Evolutionary conservation across 495 filamentous ascomycete species (phyloP).

Genomic region (Aspergillus saccharolyticus): DNA sequence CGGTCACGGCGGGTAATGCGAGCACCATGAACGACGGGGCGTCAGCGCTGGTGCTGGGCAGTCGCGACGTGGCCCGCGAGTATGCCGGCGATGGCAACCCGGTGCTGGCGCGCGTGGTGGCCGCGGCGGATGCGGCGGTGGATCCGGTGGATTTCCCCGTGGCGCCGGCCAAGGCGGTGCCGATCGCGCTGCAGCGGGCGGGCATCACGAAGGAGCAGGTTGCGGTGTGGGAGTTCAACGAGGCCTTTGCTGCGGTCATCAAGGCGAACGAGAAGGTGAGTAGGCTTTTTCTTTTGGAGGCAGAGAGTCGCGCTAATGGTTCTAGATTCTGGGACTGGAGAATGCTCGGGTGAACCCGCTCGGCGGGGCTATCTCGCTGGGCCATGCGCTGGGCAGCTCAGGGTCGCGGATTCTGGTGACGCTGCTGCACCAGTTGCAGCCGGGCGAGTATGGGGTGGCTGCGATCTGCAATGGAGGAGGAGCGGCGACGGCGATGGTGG

Average conservation of each 20-base stretch:
- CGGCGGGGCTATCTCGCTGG: constrained; percentile 90
- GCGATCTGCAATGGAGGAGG: constrained; percentile 97
- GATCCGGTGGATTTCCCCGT: constrained; percentile 95
- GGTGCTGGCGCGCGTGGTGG: constrained; percentile 78
- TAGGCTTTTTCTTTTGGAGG: background rate
- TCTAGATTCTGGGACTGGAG: constrained; percentile 71
- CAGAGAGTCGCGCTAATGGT: constrained; percentile 14
- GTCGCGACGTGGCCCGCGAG: constrained; percentile 66
- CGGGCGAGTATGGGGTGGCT: constrained; percentile 88
- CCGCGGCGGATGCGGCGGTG: constrained; percentile 83
- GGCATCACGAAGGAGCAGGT: constrained; percentile 87
- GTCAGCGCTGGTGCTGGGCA: constrained; percentile 81
- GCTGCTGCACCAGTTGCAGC: constrained; percentile 81
- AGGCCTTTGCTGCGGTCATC: constrained; percentile 94
- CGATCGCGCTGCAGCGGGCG: constrained; percentile 80
- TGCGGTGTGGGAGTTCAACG: constrained; percentile 95
- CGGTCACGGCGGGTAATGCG: constrained; percentile 90
- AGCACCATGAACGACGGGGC: constrained; percentile 93
- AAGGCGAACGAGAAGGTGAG: constrained; percentile 86
- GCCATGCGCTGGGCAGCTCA: constrained; percentile 90
- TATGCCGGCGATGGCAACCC: constrained; percentile 60
- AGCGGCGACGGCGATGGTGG: constrained; percentile 84
- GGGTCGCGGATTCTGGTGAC: constrained; percentile 90
- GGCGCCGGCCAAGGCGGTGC: constrained; percentile 87
- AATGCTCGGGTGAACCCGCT: constrained; percentile 75